A percentile compares a stretch with the other conserved stretches of the same genome.
Evolutionary conservation across 805 yeast genomes (phyloP).

Genomic region (Candida nonsorbophila): DNA sequence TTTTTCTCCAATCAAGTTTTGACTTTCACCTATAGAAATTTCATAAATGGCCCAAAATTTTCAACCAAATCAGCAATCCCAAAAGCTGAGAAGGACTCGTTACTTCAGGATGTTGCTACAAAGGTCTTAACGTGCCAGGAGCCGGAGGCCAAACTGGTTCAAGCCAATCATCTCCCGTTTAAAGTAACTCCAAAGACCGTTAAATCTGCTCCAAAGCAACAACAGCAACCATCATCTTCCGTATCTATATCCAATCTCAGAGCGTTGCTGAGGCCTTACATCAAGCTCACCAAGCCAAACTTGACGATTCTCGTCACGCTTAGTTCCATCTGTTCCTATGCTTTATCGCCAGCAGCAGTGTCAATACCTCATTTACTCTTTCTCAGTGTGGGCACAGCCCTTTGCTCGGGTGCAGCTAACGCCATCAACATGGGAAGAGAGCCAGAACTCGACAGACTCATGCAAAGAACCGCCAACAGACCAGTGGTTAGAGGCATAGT

Average conservation of each 20-base stretch:
- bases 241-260: conserved; percentile 15
- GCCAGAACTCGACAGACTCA: conserved; percentile 78
- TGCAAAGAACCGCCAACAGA: conserved; percentile 83
- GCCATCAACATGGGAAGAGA: conserved; percentile 97
- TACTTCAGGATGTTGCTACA: conserved; percentile 37
- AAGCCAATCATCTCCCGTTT: conserved; percentile 46
- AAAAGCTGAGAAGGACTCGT: conserved; percentile 5
- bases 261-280: conserved; percentile 52
- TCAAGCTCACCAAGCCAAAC: conserved; percentile 86
- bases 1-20: conserved; percentile 29
- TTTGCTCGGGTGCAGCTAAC: conserved; percentile 91
- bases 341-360: conserved; percentile 80
- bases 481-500: conserved; percentile 86
- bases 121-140: conserved; percentile 43
- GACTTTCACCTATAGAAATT: conserved; percentile 2
- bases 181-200: conserved; percentile 41
- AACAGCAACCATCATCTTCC: no score
- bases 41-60: conserved; percentile 5
- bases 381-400: conserved; percentile 77
- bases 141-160: conserved; percentile 21
- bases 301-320: conserved; percentile 83
- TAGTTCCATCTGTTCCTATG: conserved; percentile 90
- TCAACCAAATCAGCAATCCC: conserved; percentile 1
- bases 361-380: conserved; percentile 64
- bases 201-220: conserved; percentile 1